phyloP scores from a whole-genome alignment of 73 alveolate genomes.

The Loxodes magnus region DNA sequence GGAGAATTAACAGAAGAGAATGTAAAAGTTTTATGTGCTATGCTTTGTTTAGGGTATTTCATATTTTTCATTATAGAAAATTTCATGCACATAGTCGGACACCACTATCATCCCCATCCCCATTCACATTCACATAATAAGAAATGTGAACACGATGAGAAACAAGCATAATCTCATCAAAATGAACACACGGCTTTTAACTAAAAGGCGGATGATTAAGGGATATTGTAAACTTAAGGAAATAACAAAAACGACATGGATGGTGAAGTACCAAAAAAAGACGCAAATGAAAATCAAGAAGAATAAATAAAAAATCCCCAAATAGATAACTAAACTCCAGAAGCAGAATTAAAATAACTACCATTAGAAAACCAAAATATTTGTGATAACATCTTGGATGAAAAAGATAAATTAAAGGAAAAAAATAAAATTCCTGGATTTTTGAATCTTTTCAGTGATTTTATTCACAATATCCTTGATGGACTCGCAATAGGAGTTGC shows the following conservation, averaged over 20 bases:
- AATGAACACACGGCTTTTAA: background rate
- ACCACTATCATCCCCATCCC: no score
- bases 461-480: constrained; percentile 24
- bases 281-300: no score
- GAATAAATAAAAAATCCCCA: no score
- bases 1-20: background rate
- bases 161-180: no score
- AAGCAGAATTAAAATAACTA: background rate
- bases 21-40: background rate
- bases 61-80: no score
- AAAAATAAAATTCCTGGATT: constrained; percentile 21
- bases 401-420: constrained; percentile 10
- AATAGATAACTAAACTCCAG: no score
- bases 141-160: background rate
- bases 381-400: background rate
- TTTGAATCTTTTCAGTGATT: constrained; percentile 16
- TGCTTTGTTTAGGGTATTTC: constrained; percentile 2
- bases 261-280: no score
- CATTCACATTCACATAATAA: constrained; percentile 1
- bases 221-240: no score
- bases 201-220: no score
- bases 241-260: no score
- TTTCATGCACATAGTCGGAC: constrained; percentile 5
- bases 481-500: constrained; percentile 22
- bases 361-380: background rate